Evolutionary conservation across 306 rosid species (phyloP), one percentile per base, ranked within the genome.

Genomic region (Crotalaria pallida): DNA sequence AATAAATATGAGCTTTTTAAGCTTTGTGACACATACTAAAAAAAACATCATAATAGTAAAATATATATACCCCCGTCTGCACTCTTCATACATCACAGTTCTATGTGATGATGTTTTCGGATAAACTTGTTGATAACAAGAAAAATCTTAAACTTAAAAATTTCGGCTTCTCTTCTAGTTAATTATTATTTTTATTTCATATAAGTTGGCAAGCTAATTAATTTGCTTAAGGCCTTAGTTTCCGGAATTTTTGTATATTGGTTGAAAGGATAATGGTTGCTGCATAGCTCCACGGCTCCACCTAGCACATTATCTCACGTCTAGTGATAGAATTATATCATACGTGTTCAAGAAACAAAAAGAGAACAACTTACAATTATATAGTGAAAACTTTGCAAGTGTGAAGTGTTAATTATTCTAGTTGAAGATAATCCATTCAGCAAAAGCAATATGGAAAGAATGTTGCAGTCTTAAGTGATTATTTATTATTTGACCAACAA

Each of bases 401-500:
- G 10, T 34, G 10, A 34, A 1, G 10, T 34, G 10, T 7, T 36
- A 1, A 7, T 36, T 36, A 7, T 7, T 36, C 2, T 36, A 36
- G 41, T 36, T 8, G 22, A 0, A 38, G 50, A 67, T 15, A 16
- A 33, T 65, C 44, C 58, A 65, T 65, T 2, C 3, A 22, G 71
- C 27, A 51, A 19, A 67, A 67, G 61, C 33, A 18, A 33, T 2
- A 4, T 11, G 8, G 13, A 67, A 26, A 31, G 5, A 63, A 44
- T 63, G 55, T 2, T 55, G 8, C 7, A 49, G 50, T 58, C 26
- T 55, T 15, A 0, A 21, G 23, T 72, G 65, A 41, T 31, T 49
- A 73, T 44, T 23, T 49, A 67, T 44, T 22, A 51, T 72, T 78
- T 73, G 83, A 71, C 74, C 23, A n/a, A 18, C 3, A 34, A 7